Evolutionary conservation across 2,329 filamentous ascomycete genomes (phyloP).

Genomic region (Cordyceps cateniannulata): DNA sequence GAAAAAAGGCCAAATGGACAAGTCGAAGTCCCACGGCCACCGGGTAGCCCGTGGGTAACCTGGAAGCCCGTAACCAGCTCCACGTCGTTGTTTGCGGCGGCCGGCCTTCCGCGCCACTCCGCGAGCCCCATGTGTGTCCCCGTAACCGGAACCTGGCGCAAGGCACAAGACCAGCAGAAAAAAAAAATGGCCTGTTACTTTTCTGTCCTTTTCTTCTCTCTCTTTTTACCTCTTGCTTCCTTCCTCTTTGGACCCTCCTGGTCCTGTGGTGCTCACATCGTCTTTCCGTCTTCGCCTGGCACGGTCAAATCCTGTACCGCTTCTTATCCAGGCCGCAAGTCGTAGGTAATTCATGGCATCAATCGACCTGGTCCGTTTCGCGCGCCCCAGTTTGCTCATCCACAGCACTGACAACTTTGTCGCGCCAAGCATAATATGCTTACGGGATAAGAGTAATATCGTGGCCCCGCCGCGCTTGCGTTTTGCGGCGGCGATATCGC

Average conservation of each 20-base stretch:
- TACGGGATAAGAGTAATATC: conserved; percentile 10
- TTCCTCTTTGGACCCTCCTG: not conserved
- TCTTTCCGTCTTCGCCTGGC: not conserved
- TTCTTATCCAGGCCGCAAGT: too few relatives aligned
- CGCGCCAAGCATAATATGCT: conserved; percentile 11
- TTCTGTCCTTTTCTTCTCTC: not conserved
- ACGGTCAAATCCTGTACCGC: not conserved
- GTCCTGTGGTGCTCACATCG: not conserved
- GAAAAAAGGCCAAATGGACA: too few relatives aligned
- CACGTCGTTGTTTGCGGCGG: not conserved
- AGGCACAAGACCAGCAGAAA: conserved; percentile 2
- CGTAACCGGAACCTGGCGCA: conserved; percentile 5
- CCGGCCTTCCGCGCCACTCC: conserved; percentile 1
- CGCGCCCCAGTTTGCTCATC: not conserved
- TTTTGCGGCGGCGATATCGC: not conserved
- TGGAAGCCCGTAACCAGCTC: not conserved
- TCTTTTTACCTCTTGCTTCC: not conserved
- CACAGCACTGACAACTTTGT: not conserved
- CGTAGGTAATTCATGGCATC: not conserved
- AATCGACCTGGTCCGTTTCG: not conserved
- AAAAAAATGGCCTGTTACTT: not conserved
- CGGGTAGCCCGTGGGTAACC: too few relatives aligned
- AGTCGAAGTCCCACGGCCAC: not conserved
- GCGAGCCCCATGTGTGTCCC: not conserved
- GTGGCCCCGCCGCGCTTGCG: not conserved